Evolutionary conservation across 208 protist genomes (phyloP), one percentile per base, ranked within the genome.

Genomic region (Herpetomonas tarakana): DNA sequence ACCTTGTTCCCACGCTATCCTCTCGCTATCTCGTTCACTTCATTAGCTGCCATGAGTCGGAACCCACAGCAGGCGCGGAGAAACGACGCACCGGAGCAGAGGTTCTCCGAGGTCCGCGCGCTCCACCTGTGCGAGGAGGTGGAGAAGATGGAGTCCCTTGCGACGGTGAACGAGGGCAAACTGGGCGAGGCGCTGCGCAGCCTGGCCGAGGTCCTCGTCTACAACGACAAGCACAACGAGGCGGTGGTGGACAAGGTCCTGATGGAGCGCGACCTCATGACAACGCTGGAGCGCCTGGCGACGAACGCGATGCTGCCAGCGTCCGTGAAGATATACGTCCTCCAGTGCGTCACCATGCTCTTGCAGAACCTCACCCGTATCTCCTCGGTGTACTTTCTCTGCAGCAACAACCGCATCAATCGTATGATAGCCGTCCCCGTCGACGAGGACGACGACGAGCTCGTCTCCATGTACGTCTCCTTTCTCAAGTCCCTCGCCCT

Each of bases 321-420:
- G 30, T 30, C 55, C 1, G 71, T 86, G 12, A 92, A 93, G 59
- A 65, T 86, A n/a, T 74, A 91, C 49, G 70, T 70, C 2, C 49
- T 93, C 35, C 76, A 86, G 56, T 88, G 70, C 51, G 69, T 96
- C 6, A 89, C 85, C 1, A 61, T 94, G 47, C 50, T 96, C 26
- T 63, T 96, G 44, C 84, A 93, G 52, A 93, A 93, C 51, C 55
- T 96, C 0, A 81, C 69, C 0, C 70, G 80, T 12, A 52, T 68
- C 30, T 71, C 74, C 6, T 93, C 84, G 11, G 56, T 91, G 14
- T 94, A 87, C 55, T 83, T 83, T 46, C 26, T 93, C 7, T 93
- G 85, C 71, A 92, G 84, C 67, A 92, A 93, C 68, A 90, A 94
- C 55, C 86, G 89, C 63, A 68, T 96, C 29, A 96, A 96, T 51